Evolutionary conservation across 1,139 yeast genomes (phyloP), one percentile per base, ranked within the genome.

Genomic region (Yamadazyma atlantica): DNA sequence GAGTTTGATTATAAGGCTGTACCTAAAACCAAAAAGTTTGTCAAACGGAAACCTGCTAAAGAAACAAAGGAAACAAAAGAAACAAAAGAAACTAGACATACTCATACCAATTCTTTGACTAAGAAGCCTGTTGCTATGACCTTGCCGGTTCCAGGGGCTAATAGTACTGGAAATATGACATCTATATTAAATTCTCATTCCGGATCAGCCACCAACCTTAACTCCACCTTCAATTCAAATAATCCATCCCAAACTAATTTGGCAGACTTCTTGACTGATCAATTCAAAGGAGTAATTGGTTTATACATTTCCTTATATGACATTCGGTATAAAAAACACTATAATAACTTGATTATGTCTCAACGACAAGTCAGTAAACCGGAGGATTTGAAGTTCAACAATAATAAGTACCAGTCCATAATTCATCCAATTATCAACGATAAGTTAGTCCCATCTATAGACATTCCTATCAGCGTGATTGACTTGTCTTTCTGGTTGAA

Each of bases 1-100:
- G 94, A 85, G 50, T 82, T 85, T 55, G 78, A 80, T 37, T 83
- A 85, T 30, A 69, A 75, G 49, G 75, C 81, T 10, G 57, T 84
- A 32, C 79, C 82, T 1, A 72, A 71, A 40, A 59, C 72, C 10
- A 75, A 74, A 43, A 49, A 41, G 25, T n/a, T 21, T 2, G 24
- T 30, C 4, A 31, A 17, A 3, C 14, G 28, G 30, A 37, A 40
- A 17, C 32, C 27, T 15, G 15, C 34, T 3, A 31, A 23, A 13
- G 29, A 33, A 10, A n/a, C 32, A 18, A 34, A 29, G 18, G 34
- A 29, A 14, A n/a, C 32, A 9, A 31, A 24, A 12, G 29, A 30
- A 17, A 14, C 23, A 5, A 31, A 18, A 15, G 25, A 17, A 7
- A 6, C 32, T 6, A 15, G 10, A 11, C 14, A 11, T 13, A 6